phyloP scores from a whole-genome alignment of 78 protist genomes.

The Neovahlkampfia damariscottae region DNA sequence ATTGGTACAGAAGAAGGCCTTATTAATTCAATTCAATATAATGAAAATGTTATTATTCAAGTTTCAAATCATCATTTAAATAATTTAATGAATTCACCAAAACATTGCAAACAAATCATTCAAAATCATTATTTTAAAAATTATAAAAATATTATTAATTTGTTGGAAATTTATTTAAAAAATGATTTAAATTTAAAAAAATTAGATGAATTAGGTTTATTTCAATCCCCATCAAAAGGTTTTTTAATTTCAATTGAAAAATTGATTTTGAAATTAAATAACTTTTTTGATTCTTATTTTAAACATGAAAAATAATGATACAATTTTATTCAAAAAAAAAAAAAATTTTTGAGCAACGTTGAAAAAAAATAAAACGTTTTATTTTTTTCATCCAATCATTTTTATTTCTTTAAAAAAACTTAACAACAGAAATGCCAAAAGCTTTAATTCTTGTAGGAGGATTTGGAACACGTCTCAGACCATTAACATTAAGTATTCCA shows the following conservation, averaged over 20 bases:
- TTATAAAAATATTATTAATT: not conserved
- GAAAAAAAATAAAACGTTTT: too few species aligned
- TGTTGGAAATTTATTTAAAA: not conserved
- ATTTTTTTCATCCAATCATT: too few species aligned
- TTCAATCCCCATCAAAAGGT: too few species aligned
- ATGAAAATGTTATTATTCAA: constrained; percentile 13
- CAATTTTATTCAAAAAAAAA: too few species aligned
- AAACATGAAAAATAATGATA: too few species aligned
- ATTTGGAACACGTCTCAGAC: constrained; percentile 88
- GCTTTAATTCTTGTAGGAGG: constrained; percentile 95
- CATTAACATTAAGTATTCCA: constrained; percentile 83
- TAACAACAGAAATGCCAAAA: too few species aligned
- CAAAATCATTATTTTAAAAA: not conserved
- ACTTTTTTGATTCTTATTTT: too few species aligned
- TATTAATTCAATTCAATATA: constrained; percentile 20
- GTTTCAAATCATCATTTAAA: not conserved
- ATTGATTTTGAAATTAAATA: too few species aligned
- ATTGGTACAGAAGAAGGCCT: constrained; percentile 31
- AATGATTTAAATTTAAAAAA: not conserved
- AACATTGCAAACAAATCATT: not conserved
- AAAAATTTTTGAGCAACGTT: too few species aligned
- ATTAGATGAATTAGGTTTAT: too few species aligned
- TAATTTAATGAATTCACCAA: not conserved
- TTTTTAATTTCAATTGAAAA: too few species aligned
- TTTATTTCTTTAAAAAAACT: too few species aligned